phyloP scores from a whole-genome alignment of 257 asterid genomes.

The Cordia subcordata region DNA sequence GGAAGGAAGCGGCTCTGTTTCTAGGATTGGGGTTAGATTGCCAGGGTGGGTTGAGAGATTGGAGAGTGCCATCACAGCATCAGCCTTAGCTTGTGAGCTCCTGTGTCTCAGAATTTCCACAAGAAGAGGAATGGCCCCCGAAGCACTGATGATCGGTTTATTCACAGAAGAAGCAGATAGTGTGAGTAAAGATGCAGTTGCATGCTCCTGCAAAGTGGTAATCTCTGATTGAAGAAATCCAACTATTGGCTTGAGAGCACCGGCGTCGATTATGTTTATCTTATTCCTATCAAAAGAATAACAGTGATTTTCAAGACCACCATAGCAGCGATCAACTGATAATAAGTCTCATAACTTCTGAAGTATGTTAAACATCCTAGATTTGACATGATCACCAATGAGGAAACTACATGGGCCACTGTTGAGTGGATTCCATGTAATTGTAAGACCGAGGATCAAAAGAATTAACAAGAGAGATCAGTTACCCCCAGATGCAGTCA shows the following conservation, averaged over 20 bases:
- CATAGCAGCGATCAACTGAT: too few relatives aligned
- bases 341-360: too few relatives aligned
- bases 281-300: slow-evolving; percentile 58
- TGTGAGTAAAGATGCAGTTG: slow-evolving; percentile 83
- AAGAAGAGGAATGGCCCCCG: slow-evolving; percentile 84
- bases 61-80: slow-evolving; percentile 79
- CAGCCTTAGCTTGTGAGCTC: slow-evolving; percentile 62
- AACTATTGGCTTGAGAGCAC: slow-evolving; percentile 73
- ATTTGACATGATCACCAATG: too few relatives aligned
- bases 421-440: too few relatives aligned
- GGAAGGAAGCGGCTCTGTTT: slow-evolving; percentile 56
- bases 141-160: slow-evolving; percentile 73
- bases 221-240: slow-evolving; percentile 64
- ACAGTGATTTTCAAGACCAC: background rate
- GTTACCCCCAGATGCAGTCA: too few relatives aligned
- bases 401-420: too few relatives aligned
- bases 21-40: slow-evolving; percentile 47
- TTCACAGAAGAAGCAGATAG: slow-evolving; percentile 75
- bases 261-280: slow-evolving; percentile 62
- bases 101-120: slow-evolving; percentile 48
- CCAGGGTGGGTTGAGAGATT: slow-evolving; percentile 72
- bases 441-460: too few relatives aligned
- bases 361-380: too few relatives aligned
- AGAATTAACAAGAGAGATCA: too few relatives aligned
- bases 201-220: slow-evolving; percentile 60